These are phyloP conservation scores for Lyophyllum semitale DNA, from an alignment of 768 basidiomycete genomes.

Conservation along the genomic window DNA sequence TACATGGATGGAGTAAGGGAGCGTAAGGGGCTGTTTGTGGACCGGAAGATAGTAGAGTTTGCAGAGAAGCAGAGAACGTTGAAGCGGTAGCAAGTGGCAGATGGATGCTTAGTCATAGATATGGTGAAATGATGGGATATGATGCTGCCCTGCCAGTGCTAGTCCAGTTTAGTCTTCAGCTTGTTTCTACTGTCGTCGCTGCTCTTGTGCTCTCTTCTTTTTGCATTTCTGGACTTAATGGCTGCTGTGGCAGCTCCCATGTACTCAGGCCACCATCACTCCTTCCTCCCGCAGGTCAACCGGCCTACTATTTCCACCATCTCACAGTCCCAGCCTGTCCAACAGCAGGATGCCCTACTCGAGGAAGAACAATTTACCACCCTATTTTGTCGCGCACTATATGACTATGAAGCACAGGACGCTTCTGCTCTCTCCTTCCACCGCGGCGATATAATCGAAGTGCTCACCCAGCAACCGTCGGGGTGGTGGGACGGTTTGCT, in stretches of 20 bases:
- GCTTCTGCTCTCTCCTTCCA: constrained; percentile 86
- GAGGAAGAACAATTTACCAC: constrained; percentile 70
- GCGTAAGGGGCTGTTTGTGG: constrained; percentile 94
- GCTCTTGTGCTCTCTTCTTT: constrained; percentile 8
- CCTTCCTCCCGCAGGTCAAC: constrained; percentile 21
- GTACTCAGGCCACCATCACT: constrained; percentile 24
- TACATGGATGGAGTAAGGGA: constrained; percentile 92
- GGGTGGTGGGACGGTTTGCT: constrained; percentile 99
- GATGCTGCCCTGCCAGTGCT: background rate
- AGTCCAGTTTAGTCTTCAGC: background rate
- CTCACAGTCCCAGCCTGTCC: constrained; percentile 16
- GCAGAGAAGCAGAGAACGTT: constrained; percentile 97
- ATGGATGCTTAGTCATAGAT: constrained; percentile 13
- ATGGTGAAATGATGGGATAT: constrained; percentile 12
- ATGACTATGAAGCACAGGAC: constrained; percentile 89
- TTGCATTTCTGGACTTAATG: constrained; percentile 21
- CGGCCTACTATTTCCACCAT: constrained; percentile 19
- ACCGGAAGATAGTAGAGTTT: constrained; percentile 90
- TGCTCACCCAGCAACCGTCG: constrained; percentile 85
- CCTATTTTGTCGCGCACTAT: constrained; percentile 89
- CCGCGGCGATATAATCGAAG: constrained; percentile 90
- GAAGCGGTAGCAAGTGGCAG: constrained; percentile 44
- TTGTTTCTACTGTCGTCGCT: too few species aligned
- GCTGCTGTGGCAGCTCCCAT: constrained; percentile 32
- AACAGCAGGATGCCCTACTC: constrained; percentile 35